phyloP scores from a whole-genome alignment of 2,329 filamentous ascomycete genomes.

The Blumeria hordei region DNA sequence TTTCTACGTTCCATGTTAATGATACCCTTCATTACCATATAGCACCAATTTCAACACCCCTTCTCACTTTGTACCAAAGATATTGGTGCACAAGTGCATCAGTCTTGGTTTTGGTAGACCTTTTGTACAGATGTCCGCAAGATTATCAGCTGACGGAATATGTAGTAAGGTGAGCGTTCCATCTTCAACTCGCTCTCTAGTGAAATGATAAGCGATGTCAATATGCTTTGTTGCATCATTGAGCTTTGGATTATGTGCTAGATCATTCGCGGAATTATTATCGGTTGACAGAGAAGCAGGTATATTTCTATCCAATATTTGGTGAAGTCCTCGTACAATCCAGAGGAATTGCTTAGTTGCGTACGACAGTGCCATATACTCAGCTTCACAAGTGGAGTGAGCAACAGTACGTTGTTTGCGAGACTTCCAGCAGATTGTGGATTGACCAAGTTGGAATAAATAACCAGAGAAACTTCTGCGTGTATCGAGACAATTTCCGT shows the following conservation, averaged over 20 bases:
- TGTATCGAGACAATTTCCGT: neutral
- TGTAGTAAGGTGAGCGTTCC: neutral
- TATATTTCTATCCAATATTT: neutral
- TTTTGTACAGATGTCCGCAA: neutral
- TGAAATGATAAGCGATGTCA: neutral
- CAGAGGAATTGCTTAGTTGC: neutral
- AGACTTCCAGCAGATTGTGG: neutral
- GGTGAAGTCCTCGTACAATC: neutral
- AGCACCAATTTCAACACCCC: neutral
- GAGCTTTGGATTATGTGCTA: neutral
- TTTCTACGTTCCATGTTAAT: too few species aligned
- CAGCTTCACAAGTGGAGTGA: constrained; percentile 1
- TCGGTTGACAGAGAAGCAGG: neutral
- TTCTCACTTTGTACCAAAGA: constrained; percentile 1
- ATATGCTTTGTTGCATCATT: constrained; percentile 1
- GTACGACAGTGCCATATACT: neutral
- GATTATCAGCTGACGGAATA: neutral
- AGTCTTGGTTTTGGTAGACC: neutral
- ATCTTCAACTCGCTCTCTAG: neutral
- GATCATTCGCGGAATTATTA: neutral
- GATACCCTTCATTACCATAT: neutral
- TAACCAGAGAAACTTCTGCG: neutral
- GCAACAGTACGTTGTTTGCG: neutral
- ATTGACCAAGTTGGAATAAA: constrained; percentile 1
- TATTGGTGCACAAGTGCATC: neutral